Conservation (phyloP, 306 rosid species). For the Neltuma alba region DNA sequence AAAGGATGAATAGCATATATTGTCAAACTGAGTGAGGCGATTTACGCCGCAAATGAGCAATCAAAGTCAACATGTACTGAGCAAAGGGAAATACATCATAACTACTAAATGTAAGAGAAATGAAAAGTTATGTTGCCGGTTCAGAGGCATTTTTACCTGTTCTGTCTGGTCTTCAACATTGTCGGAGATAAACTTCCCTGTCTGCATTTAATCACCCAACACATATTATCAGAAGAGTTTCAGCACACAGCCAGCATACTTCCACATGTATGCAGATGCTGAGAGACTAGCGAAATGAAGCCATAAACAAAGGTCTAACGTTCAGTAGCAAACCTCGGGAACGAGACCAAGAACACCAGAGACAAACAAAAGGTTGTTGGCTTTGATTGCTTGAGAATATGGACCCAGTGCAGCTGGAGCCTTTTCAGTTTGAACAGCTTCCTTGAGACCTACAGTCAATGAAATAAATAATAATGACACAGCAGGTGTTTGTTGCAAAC, state of each 20-base stretch:
- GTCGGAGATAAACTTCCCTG: slow-evolving; percentile 84
- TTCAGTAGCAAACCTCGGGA: slow-evolving; percentile 68
- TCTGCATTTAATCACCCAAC: slow-evolving; percentile 52
- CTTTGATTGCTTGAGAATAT: too few species aligned
- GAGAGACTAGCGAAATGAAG: slow-evolving; percentile 1
- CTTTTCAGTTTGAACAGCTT: slow-evolving; percentile 82
- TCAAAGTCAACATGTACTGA: neutral
- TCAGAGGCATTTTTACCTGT: slow-evolving; percentile 58
- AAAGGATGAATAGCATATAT: neutral
- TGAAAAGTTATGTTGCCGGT: neutral
- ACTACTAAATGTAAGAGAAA: neutral
- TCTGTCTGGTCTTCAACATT: slow-evolving; percentile 87
- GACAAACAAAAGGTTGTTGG: slow-evolving; percentile 75
- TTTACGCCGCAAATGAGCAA: neutral
- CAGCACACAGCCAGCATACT: neutral
- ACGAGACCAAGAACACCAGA: slow-evolving; percentile 90
- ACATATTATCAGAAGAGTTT: slow-evolving; percentile 3
- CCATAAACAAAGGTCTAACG: neutral
- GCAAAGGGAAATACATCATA: slow-evolving; percentile 6
- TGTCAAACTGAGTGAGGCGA: neutral
- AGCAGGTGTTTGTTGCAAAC: slow-evolving; percentile 21
- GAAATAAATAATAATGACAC: neutral
- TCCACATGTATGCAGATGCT: neutral
- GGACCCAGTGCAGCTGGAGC: slow-evolving; percentile 99
- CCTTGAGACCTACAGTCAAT: slow-evolving; percentile 61